Conservation (phyloP, 2,329 filamentous ascomycete species). For the Diaporthe ilicicola region DNA sequence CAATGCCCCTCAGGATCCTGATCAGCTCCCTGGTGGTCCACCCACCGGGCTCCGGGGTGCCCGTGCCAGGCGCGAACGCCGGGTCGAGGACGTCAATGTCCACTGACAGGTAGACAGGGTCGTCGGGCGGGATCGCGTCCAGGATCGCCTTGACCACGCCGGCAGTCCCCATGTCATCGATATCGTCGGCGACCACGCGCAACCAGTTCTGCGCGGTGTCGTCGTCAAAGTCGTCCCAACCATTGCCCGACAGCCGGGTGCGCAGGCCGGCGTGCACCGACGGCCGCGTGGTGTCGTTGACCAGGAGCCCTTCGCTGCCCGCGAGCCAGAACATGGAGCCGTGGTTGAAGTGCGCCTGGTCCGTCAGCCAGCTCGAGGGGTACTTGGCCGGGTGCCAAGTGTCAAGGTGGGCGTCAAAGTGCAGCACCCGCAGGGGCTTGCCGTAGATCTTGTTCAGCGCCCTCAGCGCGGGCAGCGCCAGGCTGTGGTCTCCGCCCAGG, state of each 20-base stretch:
- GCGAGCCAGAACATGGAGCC: slow-evolving; percentile 94
- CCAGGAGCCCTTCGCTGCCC: slow-evolving; percentile 79
- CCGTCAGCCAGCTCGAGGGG: slow-evolving; percentile 75
- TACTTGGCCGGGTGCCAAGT: slow-evolving; percentile 88
- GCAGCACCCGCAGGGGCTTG: slow-evolving; percentile 72
- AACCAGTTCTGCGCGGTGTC: slow-evolving; percentile 81
- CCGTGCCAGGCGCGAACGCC: slow-evolving; percentile 62
- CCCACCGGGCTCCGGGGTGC: slow-evolving; percentile 88
- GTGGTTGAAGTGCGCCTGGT: slow-evolving; percentile 82
- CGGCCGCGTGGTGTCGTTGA: slow-evolving; percentile 72
- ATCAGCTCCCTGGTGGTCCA: slow-evolving; percentile 93
- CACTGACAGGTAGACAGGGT: slow-evolving; percentile 65
- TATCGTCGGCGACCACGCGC: slow-evolving; percentile 83
- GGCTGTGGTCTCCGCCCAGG: slow-evolving; percentile 77
- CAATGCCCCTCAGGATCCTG: slow-evolving; percentile 81
- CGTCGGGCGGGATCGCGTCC: slow-evolving; percentile 73
- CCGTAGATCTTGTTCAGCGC: slow-evolving; percentile 71
- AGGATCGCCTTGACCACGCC: slow-evolving; percentile 79
- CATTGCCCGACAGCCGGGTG: slow-evolving; percentile 74
- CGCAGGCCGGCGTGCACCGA: slow-evolving; percentile 86
- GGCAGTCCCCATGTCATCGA: slow-evolving; percentile 79
- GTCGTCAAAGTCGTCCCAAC: slow-evolving; percentile 74
- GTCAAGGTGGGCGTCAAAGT: slow-evolving; percentile 83
- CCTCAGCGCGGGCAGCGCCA: slow-evolving; percentile 74
- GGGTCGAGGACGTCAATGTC: slow-evolving; percentile 50